Evolutionary conservation across 352 stramenopile genomes (phyloP).

Genomic region (Hyphochytrium catenoides): DNA sequence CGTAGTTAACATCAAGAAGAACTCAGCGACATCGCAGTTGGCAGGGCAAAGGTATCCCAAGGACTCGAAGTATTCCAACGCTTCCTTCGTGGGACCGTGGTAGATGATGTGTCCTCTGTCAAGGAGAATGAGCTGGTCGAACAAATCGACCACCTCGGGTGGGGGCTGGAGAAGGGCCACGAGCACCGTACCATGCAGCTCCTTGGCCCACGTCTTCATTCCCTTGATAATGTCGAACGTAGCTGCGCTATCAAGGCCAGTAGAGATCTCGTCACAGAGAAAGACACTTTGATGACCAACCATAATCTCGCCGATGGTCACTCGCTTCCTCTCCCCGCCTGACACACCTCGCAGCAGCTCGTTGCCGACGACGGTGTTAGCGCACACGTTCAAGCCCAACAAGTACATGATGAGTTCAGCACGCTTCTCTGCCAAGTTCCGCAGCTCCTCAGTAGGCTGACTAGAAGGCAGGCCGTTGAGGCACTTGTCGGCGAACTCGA

Average conservation of each 20-base stretch:
- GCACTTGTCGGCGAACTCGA: constrained; percentile 26
- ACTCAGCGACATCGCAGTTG: constrained; percentile 21
- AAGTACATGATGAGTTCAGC: constrained; percentile 23
- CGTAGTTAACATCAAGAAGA: constrained; percentile 21
- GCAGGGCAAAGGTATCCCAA: constrained; percentile 19
- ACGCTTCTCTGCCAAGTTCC: constrained; percentile 19
- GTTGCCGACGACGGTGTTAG: constrained; percentile 28
- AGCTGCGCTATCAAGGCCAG: constrained; percentile 61
- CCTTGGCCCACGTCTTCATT: constrained; percentile 19
- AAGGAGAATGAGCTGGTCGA: constrained; percentile 26
- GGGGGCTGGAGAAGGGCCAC: constrained; percentile 27
- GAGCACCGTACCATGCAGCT: constrained; percentile 19
- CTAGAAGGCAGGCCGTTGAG: constrained; percentile 17
- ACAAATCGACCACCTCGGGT: constrained; percentile 23
- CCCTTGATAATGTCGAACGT: constrained; percentile 70
- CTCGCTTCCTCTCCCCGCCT: constrained; percentile 28
- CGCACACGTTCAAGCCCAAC: constrained; percentile 11
- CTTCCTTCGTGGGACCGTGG: constrained; percentile 17
- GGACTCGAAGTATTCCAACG: constrained; percentile 15
- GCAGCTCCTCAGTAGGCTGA: constrained; percentile 13
- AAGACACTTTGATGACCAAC: constrained; percentile 33
- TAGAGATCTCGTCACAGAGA: constrained; percentile 70
- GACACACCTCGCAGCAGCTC: constrained; percentile 22
- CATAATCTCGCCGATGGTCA: constrained; percentile 54
- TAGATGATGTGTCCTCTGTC: constrained; percentile 35